Evolutionary conservation across 805 yeast genomes (phyloP).

Genomic region (Nakazawaea populi): DNA sequence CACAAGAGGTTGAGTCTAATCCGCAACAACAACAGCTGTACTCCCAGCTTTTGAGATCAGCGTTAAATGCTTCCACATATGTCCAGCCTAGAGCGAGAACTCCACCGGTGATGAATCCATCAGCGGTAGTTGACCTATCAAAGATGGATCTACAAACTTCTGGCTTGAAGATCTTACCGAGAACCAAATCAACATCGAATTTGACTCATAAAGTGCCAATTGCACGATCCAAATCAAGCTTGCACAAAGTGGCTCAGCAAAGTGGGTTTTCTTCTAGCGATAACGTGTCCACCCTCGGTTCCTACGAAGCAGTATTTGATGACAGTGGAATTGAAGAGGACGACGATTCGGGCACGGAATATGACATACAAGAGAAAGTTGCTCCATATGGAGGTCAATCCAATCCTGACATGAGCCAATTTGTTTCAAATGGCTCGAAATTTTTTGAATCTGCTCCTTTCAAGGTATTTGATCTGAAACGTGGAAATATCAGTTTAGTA

Average conservation of each 20-base stretch:
- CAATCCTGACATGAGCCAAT: constrained; percentile 39
- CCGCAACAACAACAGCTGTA: not conserved
- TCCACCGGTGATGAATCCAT: constrained; percentile 11
- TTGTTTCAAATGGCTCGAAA: constrained; percentile 19
- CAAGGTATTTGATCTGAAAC: constrained; percentile 59
- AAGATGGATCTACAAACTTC: constrained; percentile 7
- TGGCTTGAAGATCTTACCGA: constrained; percentile 1
- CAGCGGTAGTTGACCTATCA: constrained; percentile 3
- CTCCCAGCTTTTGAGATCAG: constrained; percentile 1
- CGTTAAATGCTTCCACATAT: constrained; percentile 3
- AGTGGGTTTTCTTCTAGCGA: constrained; percentile 1
- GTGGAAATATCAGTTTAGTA: constrained; percentile 84
- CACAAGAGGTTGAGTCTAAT: not conserved
- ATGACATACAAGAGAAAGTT: constrained; percentile 24
- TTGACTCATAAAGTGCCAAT: not conserved
- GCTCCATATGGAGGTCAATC: constrained; percentile 76
- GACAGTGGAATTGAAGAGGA: constrained; percentile 7
- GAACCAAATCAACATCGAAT: constrained; percentile 2
- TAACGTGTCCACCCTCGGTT: not conserved
- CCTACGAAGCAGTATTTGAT: constrained; percentile 7
- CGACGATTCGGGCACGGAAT: not conserved
- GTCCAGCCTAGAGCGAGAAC: constrained; percentile 41
- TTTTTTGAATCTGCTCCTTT: constrained; percentile 62
- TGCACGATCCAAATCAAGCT: not conserved
- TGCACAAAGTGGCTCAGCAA: not conserved